Base-by-base conservation (phyloP, 129 eudicot species). In the Lactuca saligna region DNA sequence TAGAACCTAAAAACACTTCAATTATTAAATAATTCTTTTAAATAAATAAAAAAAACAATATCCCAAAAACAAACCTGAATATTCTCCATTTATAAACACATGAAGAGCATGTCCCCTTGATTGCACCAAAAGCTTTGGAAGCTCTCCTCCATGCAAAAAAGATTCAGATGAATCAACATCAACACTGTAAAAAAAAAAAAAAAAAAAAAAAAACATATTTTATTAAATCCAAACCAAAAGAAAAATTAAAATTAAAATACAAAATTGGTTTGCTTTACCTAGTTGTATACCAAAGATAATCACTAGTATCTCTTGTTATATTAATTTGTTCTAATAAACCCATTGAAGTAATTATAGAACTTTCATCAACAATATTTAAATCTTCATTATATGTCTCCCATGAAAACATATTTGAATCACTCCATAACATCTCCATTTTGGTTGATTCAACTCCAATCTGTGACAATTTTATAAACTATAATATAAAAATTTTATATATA, bases 371-470 rank as follows among this genome's bases (percentile, higher is more conserved):
- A 57, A 88, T 71, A 29, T 86, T 74, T 76, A 85, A 66, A 83
- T 93, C 98, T 81, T 93, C 96, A 62, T 78, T 93, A 64, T 65
- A 89, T 17, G 87, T 93, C 81, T 89, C 98, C 98, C 98, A 89
- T 3, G 98, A 84, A 55, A 61, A 63, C 74, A 92, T 74, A 38
- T 92, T 78, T 2, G 79, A 57, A 48, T 80, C 79, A 50, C 81
- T 85, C 2, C 82, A 79, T 68, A 63, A 38, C 98, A 86, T 92
- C 70, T 92, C 89, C 81, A 82, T 69, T 60, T 84, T 75, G 44
- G 95, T 82, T 60, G 96, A 82, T 66, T 92, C 84, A 66, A 82
- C 96, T 78, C 89, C 91, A 69, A 92, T 90, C 98, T 92, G 82
- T 49, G 7, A 2, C 33, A 13, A 53, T 59, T 61, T 57, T 31